Evolutionary conservation across 1,284 basidiomycete species (phyloP).

Genomic region (Xerocomus alliaceus): DNA sequence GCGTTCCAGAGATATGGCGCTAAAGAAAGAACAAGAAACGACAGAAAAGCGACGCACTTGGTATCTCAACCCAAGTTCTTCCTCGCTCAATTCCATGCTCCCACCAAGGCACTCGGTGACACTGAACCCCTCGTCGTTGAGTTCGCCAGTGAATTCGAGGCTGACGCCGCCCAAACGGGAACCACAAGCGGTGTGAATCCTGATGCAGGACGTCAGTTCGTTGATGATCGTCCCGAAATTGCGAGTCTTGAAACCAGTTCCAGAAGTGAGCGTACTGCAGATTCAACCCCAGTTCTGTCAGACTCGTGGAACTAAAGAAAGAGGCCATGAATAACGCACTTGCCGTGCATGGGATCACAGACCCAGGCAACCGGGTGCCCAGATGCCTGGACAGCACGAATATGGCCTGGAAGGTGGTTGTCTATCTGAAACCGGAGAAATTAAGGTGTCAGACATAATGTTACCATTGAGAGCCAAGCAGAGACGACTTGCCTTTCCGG

Average conservation of each 20-base stretch:
- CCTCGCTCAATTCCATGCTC: slow-evolving; percentile 80
- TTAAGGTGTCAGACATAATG: background rate
- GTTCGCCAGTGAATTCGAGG: slow-evolving; percentile 95
- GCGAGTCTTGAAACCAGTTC: slow-evolving; percentile 84
- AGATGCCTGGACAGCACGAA: slow-evolving; percentile 81
- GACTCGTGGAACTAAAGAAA: background rate
- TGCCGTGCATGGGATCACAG: slow-evolving; percentile 98
- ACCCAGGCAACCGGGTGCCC: slow-evolving; percentile 91
- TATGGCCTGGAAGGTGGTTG: slow-evolving; percentile 79
- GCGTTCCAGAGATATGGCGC: background rate
- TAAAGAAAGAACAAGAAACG: background rate
- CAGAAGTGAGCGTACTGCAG: slow-evolving; percentile 79
- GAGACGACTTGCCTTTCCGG: slow-evolving; percentile 65
- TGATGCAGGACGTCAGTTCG: slow-evolving; percentile 84
- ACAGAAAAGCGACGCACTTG: slow-evolving; percentile 58
- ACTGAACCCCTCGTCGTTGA: slow-evolving; percentile 91
- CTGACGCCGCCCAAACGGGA: slow-evolving; percentile 93
- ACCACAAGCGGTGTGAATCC: slow-evolving; percentile 75
- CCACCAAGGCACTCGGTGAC: slow-evolving; percentile 87
- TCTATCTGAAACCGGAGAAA: slow-evolving; percentile 61
- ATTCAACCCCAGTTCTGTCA: background rate
- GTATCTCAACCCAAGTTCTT: slow-evolving; percentile 75
- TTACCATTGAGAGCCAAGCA: background rate
- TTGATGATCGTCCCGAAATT: slow-evolving; percentile 90
- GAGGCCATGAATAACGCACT: slow-evolving; percentile 57